These are phyloP conservation scores for Kewa caespitosa DNA, from an alignment of 179 eudicot species.

Conservation along the genomic window DNA sequence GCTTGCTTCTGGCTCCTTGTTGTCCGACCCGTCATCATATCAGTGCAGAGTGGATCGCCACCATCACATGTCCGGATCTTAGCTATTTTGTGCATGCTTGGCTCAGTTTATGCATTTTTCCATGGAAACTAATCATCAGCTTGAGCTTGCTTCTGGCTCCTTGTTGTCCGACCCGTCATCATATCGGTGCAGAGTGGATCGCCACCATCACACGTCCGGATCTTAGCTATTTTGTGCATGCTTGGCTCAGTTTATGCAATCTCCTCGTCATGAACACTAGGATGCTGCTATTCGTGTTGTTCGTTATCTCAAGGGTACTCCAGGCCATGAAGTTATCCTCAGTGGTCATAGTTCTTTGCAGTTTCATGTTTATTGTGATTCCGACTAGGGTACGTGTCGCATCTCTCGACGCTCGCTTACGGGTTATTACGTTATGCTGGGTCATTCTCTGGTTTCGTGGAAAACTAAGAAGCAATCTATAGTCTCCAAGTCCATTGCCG, in stretches of 20 bases:
- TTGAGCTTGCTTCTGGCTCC: neutral
- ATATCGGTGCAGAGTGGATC: neutral
- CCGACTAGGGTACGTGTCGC: neutral
- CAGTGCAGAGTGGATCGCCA: neutral
- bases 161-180: neutral
- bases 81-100: neutral
- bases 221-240: neutral
- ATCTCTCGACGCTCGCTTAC: neutral
- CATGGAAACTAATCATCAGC: too few relatives aligned
- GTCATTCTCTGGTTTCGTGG: neutral
- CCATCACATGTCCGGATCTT: neutral
- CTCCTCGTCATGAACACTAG: neutral
- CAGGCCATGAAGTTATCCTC: neutral
- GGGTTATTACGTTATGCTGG: neutral
- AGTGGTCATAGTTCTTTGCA: neutral
- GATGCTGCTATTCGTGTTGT: neutral
- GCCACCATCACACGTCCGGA: neutral
- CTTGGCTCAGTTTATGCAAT: neutral
- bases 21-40: neutral
- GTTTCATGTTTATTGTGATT: neutral
- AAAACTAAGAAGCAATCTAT: neutral
- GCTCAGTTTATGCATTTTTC: neutral
- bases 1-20: neutral
- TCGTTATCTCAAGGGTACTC: neutral
- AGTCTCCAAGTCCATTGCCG: neutral